Evolutionary conservation across 768 basidiomycete species (phyloP).

Genomic region (Suillus alpinus): DNA sequence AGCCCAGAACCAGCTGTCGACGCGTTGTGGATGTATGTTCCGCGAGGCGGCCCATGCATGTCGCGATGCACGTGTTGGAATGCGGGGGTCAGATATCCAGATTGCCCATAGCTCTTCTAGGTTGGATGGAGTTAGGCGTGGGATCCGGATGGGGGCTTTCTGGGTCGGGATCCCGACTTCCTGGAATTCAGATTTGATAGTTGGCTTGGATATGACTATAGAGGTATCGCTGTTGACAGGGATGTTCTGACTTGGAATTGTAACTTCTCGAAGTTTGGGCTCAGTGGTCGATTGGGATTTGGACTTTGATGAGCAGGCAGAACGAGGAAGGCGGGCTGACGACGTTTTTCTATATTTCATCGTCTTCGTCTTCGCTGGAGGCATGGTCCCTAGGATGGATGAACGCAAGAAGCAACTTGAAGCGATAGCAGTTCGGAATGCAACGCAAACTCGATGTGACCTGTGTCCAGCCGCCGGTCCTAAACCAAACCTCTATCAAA

Average conservation of each 20-base stretch:
- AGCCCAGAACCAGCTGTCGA: slow-evolving; percentile 24
- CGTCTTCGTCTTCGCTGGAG: neutral
- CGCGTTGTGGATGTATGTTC: slow-evolving; percentile 16
- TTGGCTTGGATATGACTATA: neutral
- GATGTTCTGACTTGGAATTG: neutral
- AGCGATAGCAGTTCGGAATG: no score
- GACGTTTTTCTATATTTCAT: neutral
- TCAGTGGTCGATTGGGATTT: neutral
- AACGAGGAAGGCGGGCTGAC: neutral
- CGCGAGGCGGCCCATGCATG: slow-evolving; percentile 25
- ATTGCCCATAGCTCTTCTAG: slow-evolving; percentile 29
- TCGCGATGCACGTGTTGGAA: slow-evolving; percentile 24
- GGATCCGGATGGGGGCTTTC: neutral
- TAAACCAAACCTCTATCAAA: no score
- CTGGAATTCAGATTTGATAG: neutral
- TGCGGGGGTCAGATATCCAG: slow-evolving; percentile 25
- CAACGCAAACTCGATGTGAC: no score
- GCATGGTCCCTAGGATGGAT: no score
- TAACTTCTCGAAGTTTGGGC: neutral
- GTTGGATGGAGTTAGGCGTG: slow-evolving; percentile 3
- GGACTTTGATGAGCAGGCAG: neutral
- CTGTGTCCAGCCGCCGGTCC: no score
- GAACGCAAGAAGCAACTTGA: no score
- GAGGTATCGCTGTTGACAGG: neutral
- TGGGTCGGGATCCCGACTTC: neutral